Evolutionary conservation across 1,284 basidiomycete genomes (phyloP).

Genomic region (Cutaneotrichosporon spelunceum): DNA sequence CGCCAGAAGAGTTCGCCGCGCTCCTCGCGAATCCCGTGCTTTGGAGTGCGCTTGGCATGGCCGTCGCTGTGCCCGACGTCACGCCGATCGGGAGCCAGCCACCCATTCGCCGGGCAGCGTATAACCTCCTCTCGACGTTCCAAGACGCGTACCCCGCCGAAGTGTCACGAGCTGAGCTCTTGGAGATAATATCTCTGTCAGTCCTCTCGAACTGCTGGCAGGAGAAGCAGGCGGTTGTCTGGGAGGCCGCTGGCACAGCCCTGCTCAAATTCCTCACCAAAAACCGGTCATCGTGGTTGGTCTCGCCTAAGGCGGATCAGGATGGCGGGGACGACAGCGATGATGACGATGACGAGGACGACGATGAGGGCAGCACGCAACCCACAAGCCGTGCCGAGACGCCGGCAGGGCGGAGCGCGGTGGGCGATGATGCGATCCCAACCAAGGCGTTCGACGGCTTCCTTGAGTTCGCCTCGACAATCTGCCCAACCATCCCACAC

Average conservation of each 20-base stretch:
- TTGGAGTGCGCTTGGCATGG: slow-evolving; percentile 38
- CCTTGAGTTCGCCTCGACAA: slow-evolving; percentile 46
- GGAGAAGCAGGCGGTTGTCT: slow-evolving; percentile 67
- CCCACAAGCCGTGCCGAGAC: slow-evolving; percentile 14
- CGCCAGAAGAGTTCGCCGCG: slow-evolving; percentile 28
- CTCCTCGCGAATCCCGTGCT: slow-evolving; percentile 39
- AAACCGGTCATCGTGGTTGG: slow-evolving; percentile 62
- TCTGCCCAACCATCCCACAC: slow-evolving; percentile 45
- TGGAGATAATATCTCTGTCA: slow-evolving; percentile 57
- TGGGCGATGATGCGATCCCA: background rate
- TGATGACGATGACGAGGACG: slow-evolving; percentile 37
- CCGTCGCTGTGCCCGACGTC: slow-evolving; percentile 12
- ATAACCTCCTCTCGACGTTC: slow-evolving; percentile 34
- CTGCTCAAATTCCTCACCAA: slow-evolving; percentile 67
- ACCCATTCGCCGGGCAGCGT: slow-evolving; percentile 43
- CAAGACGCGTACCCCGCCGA: slow-evolving; percentile 33
- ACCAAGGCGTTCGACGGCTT: slow-evolving; percentile 59
- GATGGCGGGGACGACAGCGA: slow-evolving; percentile 28
- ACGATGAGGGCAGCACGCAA: slow-evolving; percentile 38
- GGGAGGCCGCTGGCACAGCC: slow-evolving; percentile 65
- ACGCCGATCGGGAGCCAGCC: slow-evolving; percentile 33
- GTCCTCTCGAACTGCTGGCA: slow-evolving; percentile 72
- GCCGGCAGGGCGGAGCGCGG: background rate
- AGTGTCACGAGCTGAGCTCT: slow-evolving; percentile 29
- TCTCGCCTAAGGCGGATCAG: slow-evolving; percentile 36